Evolutionary conservation across 139 green algal species (phyloP).

Genomic region (Deuterostichococcus epilithicus): DNA sequence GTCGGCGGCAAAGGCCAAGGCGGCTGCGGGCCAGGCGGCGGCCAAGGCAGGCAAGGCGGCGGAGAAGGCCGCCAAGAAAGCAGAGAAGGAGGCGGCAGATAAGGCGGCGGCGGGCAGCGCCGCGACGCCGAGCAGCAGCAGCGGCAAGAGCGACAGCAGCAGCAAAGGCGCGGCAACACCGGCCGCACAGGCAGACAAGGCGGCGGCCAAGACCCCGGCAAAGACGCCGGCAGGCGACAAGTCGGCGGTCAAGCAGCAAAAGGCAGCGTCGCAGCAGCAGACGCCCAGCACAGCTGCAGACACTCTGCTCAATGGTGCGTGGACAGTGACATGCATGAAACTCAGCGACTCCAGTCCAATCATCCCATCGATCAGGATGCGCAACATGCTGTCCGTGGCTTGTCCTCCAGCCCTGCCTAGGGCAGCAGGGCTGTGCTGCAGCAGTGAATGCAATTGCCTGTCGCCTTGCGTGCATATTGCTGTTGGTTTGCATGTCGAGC

Average conservation of each 20-base stretch:
- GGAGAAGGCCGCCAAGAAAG: constrained; percentile 14
- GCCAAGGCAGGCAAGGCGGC: constrained; percentile 12
- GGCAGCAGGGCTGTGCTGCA: no score
- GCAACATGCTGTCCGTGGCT: neutral
- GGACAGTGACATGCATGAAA: neutral
- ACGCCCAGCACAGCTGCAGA: constrained; percentile 2
- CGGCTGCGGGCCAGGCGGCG: neutral
- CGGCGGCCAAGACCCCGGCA: constrained; percentile 3
- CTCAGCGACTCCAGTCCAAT: neutral
- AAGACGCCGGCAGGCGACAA: constrained; percentile 1
- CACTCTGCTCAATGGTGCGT: neutral
- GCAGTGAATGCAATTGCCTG: neutral
- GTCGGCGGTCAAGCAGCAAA: neutral
- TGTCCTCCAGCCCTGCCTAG: neutral
- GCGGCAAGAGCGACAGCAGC: neutral
- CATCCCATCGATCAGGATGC: neutral
- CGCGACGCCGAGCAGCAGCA: constrained; percentile 1
- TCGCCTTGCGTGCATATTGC: neutral
- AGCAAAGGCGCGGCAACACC: constrained; percentile 6
- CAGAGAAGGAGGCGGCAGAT: constrained; percentile 28
- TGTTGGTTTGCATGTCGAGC: neutral
- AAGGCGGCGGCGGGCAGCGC: neutral
- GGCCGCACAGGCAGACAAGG: constrained; percentile 9
- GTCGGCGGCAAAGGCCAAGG: neutral
- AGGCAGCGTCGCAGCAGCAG: neutral